Evolutionary conservation across 2,329 filamentous ascomycete genomes (phyloP), one percentile per base, ranked within the genome.

Genomic region (Botrytis porri): DNA sequence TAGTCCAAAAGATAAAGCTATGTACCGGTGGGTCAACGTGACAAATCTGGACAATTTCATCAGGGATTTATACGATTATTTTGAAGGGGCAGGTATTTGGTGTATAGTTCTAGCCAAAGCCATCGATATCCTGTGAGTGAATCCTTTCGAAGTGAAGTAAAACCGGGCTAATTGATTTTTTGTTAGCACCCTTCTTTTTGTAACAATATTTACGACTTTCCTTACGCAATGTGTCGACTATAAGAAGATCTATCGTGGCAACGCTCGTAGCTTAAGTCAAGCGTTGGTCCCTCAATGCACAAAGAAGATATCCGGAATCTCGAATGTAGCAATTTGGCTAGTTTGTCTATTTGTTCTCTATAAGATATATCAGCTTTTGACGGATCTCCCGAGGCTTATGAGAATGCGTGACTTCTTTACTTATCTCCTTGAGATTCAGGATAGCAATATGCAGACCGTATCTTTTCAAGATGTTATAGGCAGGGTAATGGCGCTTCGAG

Each of bases 21-120:
- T 93, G 84, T 93, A 90, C 88, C 85, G 88, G 75, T 93, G 91
- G 89, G 88, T 90, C 29, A 93, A 93, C 77, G 90, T 92, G 57
- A 86, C 87, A 72, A 91, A 93, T 77, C 80, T 93, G 72, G 91
- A 93, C 79, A 88, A 87, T 70, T 93, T 93, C 78, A 84, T 93
- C 74, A 85, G 85, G 71, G 88, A 92, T 62, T 89, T 92, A 12
- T 93, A 93, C 80, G 84, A 86, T 64, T 93, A 93, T 81, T 93
- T 89, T 77, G 82, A 86, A 57, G 88, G 88, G 12, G 88, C 90
- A 79, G 91, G 91, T 9, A 89, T 92, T 67, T 92, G 88, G 84
- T 92, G 89, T 61, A 92, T 93, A 65, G 76, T 91, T 32, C 82
- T 93, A 39, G 85, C 85, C 73, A 84, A 87, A 62, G 77, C 84